Evolutionary conservation across 768 basidiomycete genomes (phyloP).

Genomic region (Wakefieldia striispora): DNA sequence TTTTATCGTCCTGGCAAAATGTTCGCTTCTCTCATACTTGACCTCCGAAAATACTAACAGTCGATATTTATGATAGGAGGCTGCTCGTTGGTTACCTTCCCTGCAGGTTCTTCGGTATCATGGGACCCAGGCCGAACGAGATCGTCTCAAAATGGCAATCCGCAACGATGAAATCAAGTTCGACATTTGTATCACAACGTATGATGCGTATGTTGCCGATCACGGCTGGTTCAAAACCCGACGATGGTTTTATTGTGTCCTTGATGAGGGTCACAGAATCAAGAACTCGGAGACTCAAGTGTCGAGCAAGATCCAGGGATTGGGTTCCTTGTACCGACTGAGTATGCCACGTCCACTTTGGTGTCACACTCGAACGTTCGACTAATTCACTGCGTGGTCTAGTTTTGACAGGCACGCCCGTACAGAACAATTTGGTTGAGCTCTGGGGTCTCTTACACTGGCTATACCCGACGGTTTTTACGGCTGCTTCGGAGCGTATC

Average conservation of each 20-base stretch:
- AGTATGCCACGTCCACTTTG: constrained; percentile 34
- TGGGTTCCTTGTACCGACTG: constrained; percentile 57
- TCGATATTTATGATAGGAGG: constrained; percentile 37
- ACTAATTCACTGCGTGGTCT: neutral
- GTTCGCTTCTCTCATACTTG: constrained; percentile 29
- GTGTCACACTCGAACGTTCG: neutral
- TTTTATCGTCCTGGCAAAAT: constrained; percentile 56
- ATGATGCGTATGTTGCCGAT: constrained; percentile 60
- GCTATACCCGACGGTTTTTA: constrained; percentile 56
- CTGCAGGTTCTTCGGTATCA: constrained; percentile 60
- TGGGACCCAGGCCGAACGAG: constrained; percentile 51
- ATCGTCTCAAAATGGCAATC: constrained; percentile 48
- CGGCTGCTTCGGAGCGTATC: constrained; percentile 40
- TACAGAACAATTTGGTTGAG: constrained; percentile 64
- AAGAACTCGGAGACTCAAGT: constrained; percentile 63
- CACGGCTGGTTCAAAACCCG: constrained; percentile 59
- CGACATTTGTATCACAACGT: constrained; percentile 65
- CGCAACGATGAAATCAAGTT: constrained; percentile 33
- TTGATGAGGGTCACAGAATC: constrained; percentile 71
- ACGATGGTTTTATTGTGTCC: constrained; percentile 56
- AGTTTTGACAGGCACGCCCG: constrained; percentile 74
- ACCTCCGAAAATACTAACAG: neutral
- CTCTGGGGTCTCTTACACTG: constrained; percentile 56
- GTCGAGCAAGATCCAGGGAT: constrained; percentile 49
- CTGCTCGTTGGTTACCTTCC: constrained; percentile 52